Conservation (phyloP, 306 rosid species). For the Rosa rugosa region DNA sequence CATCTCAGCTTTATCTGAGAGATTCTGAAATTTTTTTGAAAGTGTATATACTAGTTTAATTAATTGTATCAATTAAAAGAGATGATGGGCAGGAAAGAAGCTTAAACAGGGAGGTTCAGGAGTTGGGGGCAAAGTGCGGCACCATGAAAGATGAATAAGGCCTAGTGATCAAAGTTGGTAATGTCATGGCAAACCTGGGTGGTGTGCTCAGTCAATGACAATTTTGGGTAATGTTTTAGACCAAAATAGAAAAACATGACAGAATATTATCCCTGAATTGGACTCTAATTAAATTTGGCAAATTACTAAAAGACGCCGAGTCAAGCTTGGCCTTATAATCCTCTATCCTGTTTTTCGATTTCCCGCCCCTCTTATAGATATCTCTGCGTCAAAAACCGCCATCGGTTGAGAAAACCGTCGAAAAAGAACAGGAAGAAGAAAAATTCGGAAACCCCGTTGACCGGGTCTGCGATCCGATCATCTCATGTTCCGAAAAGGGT, state of each 20-base stretch:
- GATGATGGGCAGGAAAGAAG: too few species aligned
- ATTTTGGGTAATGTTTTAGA: not conserved
- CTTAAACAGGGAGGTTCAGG: too few species aligned
- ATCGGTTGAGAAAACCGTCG: slow-evolving; percentile 40
- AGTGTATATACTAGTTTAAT: too few species aligned
- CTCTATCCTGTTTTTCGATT: not conserved
- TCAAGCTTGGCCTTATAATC: not conserved
- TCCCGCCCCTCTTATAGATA: slow-evolving; percentile 56
- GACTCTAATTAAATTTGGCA: too few species aligned
- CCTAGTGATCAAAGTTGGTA: not conserved
- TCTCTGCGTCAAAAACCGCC: slow-evolving; percentile 74
- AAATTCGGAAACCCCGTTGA: not conserved
- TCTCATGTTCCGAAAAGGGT: not conserved
- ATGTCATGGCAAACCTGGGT: not conserved
- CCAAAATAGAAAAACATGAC: not conserved
- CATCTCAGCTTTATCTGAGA: too few species aligned
- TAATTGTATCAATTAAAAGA: too few species aligned
- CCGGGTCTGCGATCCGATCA: not conserved
- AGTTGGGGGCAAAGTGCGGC: too few species aligned
- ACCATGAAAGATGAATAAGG: too few species aligned
- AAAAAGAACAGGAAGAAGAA: slow-evolving; percentile 18
- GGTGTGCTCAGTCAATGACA: not conserved
- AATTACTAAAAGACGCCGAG: not conserved
- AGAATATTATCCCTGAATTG: too few species aligned
- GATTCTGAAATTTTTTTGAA: too few species aligned